These are phyloP conservation scores for thale cress (Arabidopsis thaliana) DNA, from an alignment of 345 rosid species.

Conservation along the genomic window TAIR10.1 NC_003070.9:10043001-10043500, in stretches of 20 bases:
- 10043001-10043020: too few relatives aligned
- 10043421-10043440: neutral
- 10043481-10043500: neutral
- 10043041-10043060: neutral
- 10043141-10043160: slow-evolving; percentile 31
- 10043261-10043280: slow-evolving; percentile 44
- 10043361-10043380: neutral
- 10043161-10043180: slow-evolving; percentile 61
- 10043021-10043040: too few relatives aligned
- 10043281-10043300: too few relatives aligned
- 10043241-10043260: slow-evolving; percentile 48
- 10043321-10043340: too few relatives aligned
- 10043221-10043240: slow-evolving; percentile 51
- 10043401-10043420: neutral
- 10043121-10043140: slow-evolving; percentile 35
- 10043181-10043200: slow-evolving; percentile 62
- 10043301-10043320: too few relatives aligned
- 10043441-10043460: neutral
- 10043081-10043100: slow-evolving; percentile 51
- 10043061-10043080: slow-evolving; percentile 47
- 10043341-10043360: neutral
- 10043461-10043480: neutral
- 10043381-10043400: neutral
- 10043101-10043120: slow-evolving; percentile 49
- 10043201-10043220: slow-evolving; percentile 38